Conservation (phyloP, 2,329 filamentous ascomycete genomes). For the Fonsecaea erecta region DNA sequence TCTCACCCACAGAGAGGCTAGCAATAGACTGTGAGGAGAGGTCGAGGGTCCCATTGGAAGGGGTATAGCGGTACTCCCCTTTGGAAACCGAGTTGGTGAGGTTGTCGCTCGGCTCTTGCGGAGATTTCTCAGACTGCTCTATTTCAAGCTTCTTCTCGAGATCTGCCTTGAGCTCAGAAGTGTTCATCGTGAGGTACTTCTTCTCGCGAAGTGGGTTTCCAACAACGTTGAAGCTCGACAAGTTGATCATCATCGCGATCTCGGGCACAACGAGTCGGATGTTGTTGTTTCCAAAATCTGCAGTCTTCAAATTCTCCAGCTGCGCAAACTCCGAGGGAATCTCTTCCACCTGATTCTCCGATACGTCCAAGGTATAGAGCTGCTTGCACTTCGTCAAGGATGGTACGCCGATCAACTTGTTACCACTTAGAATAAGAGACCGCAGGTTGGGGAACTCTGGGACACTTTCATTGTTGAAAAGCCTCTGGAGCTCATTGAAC, state of each 20-base stretch:
- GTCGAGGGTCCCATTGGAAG: slow-evolving; percentile 60
- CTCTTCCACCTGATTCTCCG: slow-evolving; percentile 77
- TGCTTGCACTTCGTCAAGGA: slow-evolving; percentile 74
- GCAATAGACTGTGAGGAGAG: slow-evolving; percentile 58
- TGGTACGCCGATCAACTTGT: slow-evolving; percentile 74
- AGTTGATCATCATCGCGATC: slow-evolving; percentile 76
- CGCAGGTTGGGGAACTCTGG: slow-evolving; percentile 69
- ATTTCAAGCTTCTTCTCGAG: slow-evolving; percentile 26
- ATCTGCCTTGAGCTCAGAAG: slow-evolving; percentile 42
- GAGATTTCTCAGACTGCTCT: not conserved
- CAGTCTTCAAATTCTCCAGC: slow-evolving; percentile 71
- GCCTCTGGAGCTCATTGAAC: slow-evolving; percentile 69
- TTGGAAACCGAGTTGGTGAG: not conserved
- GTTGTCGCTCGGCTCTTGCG: not conserved
- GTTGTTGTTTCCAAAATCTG: slow-evolving; percentile 85
- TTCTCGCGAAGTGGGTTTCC: slow-evolving; percentile 92
- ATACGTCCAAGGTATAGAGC: slow-evolving; percentile 69
- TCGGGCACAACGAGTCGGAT: slow-evolving; percentile 75
- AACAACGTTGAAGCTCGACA: slow-evolving; percentile 75
- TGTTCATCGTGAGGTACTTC: slow-evolving; percentile 79
- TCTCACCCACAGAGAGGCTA: slow-evolving; percentile 60
- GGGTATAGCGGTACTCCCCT: slow-evolving; percentile 17
- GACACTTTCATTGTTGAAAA: slow-evolving; percentile 58
- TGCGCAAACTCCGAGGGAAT: slow-evolving; percentile 77
- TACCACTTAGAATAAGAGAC: slow-evolving; percentile 76